Evolutionary conservation across 768 basidiomycete genomes (phyloP).

Genomic region (Pleurotus salmoneostramineus): DNA sequence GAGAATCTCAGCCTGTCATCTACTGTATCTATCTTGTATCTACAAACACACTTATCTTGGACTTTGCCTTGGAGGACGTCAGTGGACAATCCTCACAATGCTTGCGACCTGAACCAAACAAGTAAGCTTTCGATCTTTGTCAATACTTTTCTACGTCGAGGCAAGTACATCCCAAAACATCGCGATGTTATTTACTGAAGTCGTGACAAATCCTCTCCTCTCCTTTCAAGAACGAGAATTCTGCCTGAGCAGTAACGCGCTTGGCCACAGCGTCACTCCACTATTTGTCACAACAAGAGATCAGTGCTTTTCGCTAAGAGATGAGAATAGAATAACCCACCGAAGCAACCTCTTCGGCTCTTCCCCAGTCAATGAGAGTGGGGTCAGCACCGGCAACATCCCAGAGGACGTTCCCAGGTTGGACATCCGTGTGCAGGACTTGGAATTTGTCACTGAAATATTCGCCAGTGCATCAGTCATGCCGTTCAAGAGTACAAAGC

Average conservation of each 20-base stretch:
- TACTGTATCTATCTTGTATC: too few species aligned
- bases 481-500: not conserved
- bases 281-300: not conserved
- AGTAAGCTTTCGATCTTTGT: too few species aligned
- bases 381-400: not conserved
- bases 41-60: too few species aligned
- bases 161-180: too few species aligned
- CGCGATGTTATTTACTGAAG: not conserved
- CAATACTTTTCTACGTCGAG: too few species aligned
- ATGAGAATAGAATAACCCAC: not conserved
- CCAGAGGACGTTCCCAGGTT: not conserved
- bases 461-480: not conserved
- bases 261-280: not conserved
- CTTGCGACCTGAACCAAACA: too few species aligned
- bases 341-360: not conserved
- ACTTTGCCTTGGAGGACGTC: too few species aligned
- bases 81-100: too few species aligned
- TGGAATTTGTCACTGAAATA: not conserved
- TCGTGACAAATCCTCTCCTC: not conserved
- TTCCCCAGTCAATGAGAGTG: constrained; percentile 1
- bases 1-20: too few species aligned
- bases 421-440: not conserved
- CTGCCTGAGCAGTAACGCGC: not conserved
- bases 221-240: not conserved
- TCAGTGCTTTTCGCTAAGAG: not conserved